These are phyloP conservation scores for Dryas integrifolia DNA, from an alignment of 331 rosid genomes.

Conservation along the genomic window DNA sequence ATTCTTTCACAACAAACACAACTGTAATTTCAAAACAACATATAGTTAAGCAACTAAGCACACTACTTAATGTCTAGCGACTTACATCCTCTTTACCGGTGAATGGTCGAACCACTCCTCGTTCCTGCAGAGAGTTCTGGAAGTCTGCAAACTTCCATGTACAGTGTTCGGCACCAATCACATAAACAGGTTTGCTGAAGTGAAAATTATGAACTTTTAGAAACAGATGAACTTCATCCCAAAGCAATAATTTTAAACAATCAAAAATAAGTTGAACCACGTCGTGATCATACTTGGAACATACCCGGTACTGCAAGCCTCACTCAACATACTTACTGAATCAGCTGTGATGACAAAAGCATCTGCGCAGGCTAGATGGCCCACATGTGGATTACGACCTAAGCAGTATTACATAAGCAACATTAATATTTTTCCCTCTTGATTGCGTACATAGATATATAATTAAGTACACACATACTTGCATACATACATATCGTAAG, in stretches of 20 bases:
- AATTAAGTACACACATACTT: no score
- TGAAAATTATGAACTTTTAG: constrained; percentile 8
- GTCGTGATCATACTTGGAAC: constrained; percentile 29
- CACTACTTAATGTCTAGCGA: constrained; percentile 18
- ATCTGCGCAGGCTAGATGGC: constrained; percentile 83
- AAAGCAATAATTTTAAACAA: constrained; percentile 11
- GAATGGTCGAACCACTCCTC: constrained; percentile 65
- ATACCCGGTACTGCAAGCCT: constrained; percentile 94
- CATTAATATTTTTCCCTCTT: constrained; percentile 11
- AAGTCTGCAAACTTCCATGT: constrained; percentile 91
- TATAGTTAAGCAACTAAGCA: background rate
- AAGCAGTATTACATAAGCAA: constrained; percentile 4
- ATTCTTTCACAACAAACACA: background rate
- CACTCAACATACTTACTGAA: constrained; percentile 95
- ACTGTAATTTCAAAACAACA: background rate
- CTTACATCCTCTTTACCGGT: constrained; percentile 80
- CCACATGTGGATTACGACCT: constrained; percentile 86
- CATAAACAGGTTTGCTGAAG: constrained; percentile 83
- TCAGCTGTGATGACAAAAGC: constrained; percentile 91
- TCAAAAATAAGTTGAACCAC: constrained; percentile 8
- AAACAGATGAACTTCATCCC: constrained; percentile 20
- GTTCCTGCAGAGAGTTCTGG: constrained; percentile 61
- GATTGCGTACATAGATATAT: no score
- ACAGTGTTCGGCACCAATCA: constrained; percentile 72
- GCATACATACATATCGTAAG: background rate